phyloP scores from a whole-genome alignment of 176 grass and related monocot species.

The Cenchrus americanus region DNA sequence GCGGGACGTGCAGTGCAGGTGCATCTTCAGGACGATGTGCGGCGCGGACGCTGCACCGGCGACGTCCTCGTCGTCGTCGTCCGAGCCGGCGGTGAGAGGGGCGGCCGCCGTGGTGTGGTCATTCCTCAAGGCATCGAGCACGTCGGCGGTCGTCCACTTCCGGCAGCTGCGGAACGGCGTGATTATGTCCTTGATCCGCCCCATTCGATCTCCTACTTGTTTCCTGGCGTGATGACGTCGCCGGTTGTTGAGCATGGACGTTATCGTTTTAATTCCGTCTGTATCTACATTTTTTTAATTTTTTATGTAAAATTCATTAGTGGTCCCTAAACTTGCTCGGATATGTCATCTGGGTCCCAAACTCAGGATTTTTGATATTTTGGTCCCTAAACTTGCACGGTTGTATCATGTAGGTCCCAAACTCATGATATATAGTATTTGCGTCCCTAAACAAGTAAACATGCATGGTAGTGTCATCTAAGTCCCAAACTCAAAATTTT shows the following conservation, averaged over 20 bases:
- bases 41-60: background rate
- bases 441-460: too few species aligned
- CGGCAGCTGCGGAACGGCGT: background rate
- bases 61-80: background rate
- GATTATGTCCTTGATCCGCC: background rate
- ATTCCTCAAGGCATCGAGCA: background rate
- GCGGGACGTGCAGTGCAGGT: conserved; percentile 7
- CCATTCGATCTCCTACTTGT: background rate
- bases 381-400: too few species aligned
- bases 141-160: background rate
- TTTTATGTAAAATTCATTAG: too few species aligned
- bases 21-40: background rate
- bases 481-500: too few species aligned
- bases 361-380: too few species aligned
- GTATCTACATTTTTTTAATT: background rate
- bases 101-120: background rate
- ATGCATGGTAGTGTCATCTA: too few species aligned
- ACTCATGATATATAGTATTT: too few species aligned
- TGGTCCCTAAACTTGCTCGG: too few species aligned
- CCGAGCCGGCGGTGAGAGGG: background rate
- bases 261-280: background rate
- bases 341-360: too few species aligned
- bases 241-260: background rate
- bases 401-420: too few species aligned
- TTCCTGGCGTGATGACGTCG: background rate